Conservation (phyloP, 257 asterid species). For the Solanum rostratum region DNA sequence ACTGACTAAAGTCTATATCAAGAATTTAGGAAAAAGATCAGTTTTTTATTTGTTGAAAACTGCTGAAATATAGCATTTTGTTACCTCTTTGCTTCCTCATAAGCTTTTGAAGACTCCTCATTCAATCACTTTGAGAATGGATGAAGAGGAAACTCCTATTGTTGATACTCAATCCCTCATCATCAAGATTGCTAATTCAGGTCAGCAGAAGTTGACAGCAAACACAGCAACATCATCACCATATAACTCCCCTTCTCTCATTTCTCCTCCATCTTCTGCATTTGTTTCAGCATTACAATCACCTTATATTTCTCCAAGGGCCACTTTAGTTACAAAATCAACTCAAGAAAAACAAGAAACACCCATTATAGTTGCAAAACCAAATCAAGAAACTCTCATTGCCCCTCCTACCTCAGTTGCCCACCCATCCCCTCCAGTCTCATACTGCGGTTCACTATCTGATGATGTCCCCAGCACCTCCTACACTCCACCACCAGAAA, state of each 20-base stretch:
- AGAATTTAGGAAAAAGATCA: slow-evolving; percentile 15
- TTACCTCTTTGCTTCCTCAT: neutral
- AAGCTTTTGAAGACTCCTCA: neutral
- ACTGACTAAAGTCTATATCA: slow-evolving; percentile 17
- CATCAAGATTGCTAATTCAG: slow-evolving; percentile 34
- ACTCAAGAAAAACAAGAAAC: neutral
- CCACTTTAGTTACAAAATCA: slow-evolving; percentile 16
- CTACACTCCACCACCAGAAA: slow-evolving; percentile 67
- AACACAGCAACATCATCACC: slow-evolving; percentile 49
- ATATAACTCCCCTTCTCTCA: slow-evolving; percentile 49
- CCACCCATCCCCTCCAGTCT: slow-evolving; percentile 55
- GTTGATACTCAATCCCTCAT: slow-evolving; percentile 44
- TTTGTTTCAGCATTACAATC: slow-evolving; percentile 86
- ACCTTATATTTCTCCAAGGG: slow-evolving; percentile 86
- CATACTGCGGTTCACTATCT: slow-evolving; percentile 62
- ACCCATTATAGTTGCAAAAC: neutral
- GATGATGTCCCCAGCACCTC: slow-evolving; percentile 86
- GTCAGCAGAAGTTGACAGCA: slow-evolving; percentile 9
- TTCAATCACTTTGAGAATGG: slow-evolving; percentile 34
- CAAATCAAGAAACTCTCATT: neutral
- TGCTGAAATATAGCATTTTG: slow-evolving; percentile 10
- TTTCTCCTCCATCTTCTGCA: slow-evolving; percentile 85
- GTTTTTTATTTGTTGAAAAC: slow-evolving; percentile 3
- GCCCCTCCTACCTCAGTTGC: slow-evolving; percentile 21
- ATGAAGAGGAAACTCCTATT: slow-evolving; percentile 14